Percentiles rank a stretch among this genome's conserved stretches.
Evolutionary conservation across 345 rosid species (phyloP).

Genomic region (Corymbia maculata): DNA sequence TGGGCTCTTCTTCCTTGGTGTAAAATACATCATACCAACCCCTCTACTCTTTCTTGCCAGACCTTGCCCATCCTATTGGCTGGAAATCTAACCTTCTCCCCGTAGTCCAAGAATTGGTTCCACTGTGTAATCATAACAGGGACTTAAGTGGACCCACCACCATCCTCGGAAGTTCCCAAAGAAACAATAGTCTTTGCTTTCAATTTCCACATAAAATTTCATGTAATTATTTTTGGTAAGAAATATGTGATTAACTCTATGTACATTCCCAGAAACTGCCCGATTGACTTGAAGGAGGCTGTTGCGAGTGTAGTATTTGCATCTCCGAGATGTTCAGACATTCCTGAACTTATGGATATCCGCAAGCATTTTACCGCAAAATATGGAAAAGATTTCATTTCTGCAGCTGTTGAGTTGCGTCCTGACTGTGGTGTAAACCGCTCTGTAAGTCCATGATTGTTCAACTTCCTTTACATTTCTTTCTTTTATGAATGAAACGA

Average conservation of each 20-base stretch:
- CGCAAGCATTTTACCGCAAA: conserved; percentile 67
- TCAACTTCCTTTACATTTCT: background rate
- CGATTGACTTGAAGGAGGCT: conserved; percentile 90
- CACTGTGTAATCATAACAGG: background rate
- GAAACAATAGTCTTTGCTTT: background rate
- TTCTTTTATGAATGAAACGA: background rate
- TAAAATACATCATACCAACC: background rate
- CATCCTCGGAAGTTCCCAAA: background rate
- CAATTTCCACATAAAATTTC: background rate
- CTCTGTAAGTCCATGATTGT: conserved; percentile 33
- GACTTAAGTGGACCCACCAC: background rate
- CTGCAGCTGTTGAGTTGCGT: conserved; percentile 67
- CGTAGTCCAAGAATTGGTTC: background rate
- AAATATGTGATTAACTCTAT: background rate
- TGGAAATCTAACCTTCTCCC: background rate
- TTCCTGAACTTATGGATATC: conserved; percentile 61
- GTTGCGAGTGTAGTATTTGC: conserved; percentile 67
- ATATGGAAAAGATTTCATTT: conserved; percentile 81
- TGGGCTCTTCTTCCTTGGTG: background rate
- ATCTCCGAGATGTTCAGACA: conserved; percentile 72
- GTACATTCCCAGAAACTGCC: conserved; percentile 54
- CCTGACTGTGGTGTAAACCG: conserved; percentile 88
- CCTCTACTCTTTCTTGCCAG: background rate
- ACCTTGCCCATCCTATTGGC: background rate
- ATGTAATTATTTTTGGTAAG: background rate